Base-by-base conservation (phyloP, 1,284 basidiomycete species). In the Ceratobasidium sp. region DNA sequence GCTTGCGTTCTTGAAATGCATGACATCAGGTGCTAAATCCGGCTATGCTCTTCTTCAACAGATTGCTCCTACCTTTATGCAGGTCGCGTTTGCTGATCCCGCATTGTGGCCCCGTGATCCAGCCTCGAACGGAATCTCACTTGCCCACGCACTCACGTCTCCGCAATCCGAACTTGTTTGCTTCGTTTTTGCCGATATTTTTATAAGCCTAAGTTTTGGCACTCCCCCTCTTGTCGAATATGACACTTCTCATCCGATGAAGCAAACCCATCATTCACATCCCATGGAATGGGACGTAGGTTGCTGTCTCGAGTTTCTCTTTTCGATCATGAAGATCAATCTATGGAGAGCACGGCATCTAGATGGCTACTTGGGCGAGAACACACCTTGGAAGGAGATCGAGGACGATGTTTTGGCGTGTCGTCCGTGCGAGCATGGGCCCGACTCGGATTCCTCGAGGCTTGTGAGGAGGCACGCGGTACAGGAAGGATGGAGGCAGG, bases 401-500 rank as follows among this genome's bases (percentile, higher is more conserved):
- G 68, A 71, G 31, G 42, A 10, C 3, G 39, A 17, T 20, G 37
- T 42, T 2, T 45, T 33, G 68, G 68, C 35, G 7, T 71, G 68
- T 53, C 13, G 28, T 8, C 68, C 54, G 39, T 23, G 37, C 39
- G 61, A 42, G 3, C 42, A 6, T 26, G 39, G 61, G 20, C n/a
- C 15, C 3, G 10, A 11, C 11, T 37, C 35, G 3, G 26, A 26
- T 6, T 54, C 51, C 15, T 56, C 17, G 49, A 17, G 31, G 51
- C 10, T 42, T 7, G 26, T 71, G 10, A 39, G 39, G 37, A 31
- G 53, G 42, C 3, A 60, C 1, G 54, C 54, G 37, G 37, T 71
- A 45, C 68, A 71, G 17, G 68, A 60, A 17, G 33, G 53, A 5
- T 69, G 66, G 66, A 69, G 51, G n/a, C 53, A 54, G 5, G 39